Conservation (phyloP, 2,329 filamentous ascomycete species). For the Aspergillus amoenus region DNA sequence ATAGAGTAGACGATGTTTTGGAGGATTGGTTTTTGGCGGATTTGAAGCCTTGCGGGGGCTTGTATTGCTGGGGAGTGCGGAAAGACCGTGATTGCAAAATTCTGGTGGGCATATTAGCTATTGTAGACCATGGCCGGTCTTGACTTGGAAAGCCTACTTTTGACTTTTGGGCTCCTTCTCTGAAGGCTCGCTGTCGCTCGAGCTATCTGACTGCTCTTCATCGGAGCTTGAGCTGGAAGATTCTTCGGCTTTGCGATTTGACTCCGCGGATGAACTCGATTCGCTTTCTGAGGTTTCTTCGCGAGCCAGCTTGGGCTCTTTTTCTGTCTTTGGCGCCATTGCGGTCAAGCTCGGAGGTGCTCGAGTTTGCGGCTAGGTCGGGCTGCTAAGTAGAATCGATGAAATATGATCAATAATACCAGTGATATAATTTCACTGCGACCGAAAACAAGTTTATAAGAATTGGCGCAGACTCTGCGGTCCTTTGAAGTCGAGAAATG, state of each 20-base stretch:
- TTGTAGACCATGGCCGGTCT: neutral
- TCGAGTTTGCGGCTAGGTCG: neutral
- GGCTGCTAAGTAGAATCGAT: neutral
- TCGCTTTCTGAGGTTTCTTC: constrained; percentile 15
- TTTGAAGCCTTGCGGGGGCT: constrained; percentile 46
- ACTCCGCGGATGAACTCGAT: constrained; percentile 13
- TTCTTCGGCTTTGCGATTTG: constrained; percentile 4
- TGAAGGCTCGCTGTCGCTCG: constrained; percentile 18
- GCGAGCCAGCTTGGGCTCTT: constrained; percentile 19
- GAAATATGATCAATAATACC: neutral
- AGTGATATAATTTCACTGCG: too few relatives aligned
- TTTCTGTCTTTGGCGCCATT: constrained; percentile 28
- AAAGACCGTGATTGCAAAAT: constrained; percentile 8
- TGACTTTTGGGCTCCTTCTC: neutral
- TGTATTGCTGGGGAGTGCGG: constrained; percentile 38
- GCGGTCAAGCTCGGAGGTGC: neutral
- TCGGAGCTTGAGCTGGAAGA: constrained; percentile 14
- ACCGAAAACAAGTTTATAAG: neutral
- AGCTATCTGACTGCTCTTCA: constrained; percentile 7
- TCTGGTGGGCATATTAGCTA: constrained; percentile 13
- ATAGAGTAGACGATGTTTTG: constrained; percentile 33
- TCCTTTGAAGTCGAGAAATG: neutral
- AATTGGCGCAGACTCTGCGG: neutral
- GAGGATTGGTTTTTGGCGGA: constrained; percentile 34
- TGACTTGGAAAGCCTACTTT: constrained; percentile 8